Percentiles rank a stretch among this genome's conserved stretches.
Conservation (phyloP, 1,284 basidiomycete genomes). For the Trichosporon faecale region DNA sequence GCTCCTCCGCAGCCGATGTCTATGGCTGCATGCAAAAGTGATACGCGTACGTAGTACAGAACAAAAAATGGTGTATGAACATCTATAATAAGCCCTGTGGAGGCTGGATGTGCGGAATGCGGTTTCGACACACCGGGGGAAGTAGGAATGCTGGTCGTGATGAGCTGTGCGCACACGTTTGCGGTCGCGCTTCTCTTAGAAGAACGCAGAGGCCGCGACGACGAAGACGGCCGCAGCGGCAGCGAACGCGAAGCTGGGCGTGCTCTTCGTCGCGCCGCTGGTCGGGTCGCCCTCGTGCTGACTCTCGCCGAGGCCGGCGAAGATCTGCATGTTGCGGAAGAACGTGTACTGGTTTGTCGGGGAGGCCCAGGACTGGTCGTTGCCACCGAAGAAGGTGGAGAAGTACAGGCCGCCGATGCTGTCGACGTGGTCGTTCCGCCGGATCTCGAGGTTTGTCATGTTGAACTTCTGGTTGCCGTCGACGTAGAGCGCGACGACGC, state of each 20-base stretch:
- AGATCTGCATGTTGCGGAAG: slow-evolving; percentile 47
- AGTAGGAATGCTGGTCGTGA: background rate
- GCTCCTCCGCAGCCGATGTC: background rate
- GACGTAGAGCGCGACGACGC: slow-evolving; percentile 46
- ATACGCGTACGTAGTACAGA: background rate
- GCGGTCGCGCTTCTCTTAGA: too few relatives aligned
- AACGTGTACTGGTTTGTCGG: slow-evolving; percentile 48
- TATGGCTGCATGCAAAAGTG: background rate
- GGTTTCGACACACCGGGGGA: background rate
- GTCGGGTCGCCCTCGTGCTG: slow-evolving; percentile 27
- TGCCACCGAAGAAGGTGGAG: slow-evolving; percentile 53
- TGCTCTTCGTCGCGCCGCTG: background rate
- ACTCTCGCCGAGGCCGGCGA: slow-evolving; percentile 34
- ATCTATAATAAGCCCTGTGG: background rate
- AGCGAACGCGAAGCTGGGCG: background rate
- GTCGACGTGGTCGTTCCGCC: slow-evolving; percentile 34
- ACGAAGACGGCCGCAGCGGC: background rate
- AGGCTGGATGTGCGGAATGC: background rate
- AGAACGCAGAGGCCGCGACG: background rate
- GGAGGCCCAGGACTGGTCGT: slow-evolving; percentile 46
- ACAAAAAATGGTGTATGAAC: background rate
- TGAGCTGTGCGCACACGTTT: background rate
- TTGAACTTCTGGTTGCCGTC: slow-evolving; percentile 45
- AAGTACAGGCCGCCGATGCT: slow-evolving; percentile 49
- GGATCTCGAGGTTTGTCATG: slow-evolving; percentile 45